phyloP scores from a whole-genome alignment of 2,329 filamentous ascomycete genomes.

The Fusarium illudens region DNA sequence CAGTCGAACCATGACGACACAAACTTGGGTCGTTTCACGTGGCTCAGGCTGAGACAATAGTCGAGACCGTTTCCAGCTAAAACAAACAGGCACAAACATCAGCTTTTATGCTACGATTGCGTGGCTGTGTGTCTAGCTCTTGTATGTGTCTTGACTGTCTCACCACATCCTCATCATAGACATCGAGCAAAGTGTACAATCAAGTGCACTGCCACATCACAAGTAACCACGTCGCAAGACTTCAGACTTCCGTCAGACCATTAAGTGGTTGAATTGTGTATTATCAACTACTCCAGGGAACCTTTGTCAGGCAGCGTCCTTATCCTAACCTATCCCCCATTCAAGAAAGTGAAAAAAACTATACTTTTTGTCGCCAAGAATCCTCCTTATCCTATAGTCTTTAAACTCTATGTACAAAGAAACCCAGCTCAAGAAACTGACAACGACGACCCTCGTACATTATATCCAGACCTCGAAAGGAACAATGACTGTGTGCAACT shows the following conservation, averaged over 20 bases:
- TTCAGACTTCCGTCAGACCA: constrained; percentile 4
- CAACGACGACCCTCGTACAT: constrained; percentile 30
- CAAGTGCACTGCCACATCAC: not conserved
- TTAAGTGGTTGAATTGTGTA: constrained; percentile 11
- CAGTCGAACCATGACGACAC: not conserved
- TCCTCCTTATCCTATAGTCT: constrained; percentile 18
- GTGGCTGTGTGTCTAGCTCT: not conserved
- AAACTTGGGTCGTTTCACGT: not conserved
- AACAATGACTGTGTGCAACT: constrained; percentile 8
- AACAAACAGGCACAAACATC: not conserved
- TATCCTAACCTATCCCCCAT: constrained; percentile 3
- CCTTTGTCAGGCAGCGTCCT: constrained; percentile 7
- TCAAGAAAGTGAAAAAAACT: constrained; percentile 20
- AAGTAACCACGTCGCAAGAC: not conserved
- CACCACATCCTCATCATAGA: not conserved
- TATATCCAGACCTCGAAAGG: constrained; percentile 36
- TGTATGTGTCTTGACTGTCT: not conserved
- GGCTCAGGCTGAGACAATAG: not conserved
- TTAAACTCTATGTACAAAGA: constrained; percentile 36
- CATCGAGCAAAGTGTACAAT: not conserved
- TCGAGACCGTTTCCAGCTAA: not conserved
- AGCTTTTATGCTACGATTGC: not conserved
- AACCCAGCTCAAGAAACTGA: constrained; percentile 23
- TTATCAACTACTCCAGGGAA: constrained; percentile 21
- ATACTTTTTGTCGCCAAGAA: constrained; percentile 28